A percentile compares a stretch with the other conserved stretches of the same genome.
phyloP scores from a whole-genome alignment of 306 rosid species.

The Prunus mira region DNA sequence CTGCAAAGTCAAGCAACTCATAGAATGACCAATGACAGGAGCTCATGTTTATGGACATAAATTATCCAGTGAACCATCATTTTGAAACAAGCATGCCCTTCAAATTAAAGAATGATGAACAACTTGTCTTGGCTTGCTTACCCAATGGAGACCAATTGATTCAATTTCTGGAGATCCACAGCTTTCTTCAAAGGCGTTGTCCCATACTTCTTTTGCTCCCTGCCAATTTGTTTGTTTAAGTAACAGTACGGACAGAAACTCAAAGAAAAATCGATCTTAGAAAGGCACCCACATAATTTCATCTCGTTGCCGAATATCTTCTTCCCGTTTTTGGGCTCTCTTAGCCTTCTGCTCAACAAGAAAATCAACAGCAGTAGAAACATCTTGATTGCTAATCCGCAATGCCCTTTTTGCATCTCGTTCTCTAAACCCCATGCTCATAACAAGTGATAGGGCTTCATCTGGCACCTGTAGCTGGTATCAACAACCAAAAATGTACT shows the following conservation, averaged over 20 bases:
- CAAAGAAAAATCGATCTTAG: background rate
- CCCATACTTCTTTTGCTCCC: slow-evolving; percentile 86
- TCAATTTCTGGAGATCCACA: slow-evolving; percentile 69
- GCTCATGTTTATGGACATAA: background rate
- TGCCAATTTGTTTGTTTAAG: slow-evolving; percentile 29
- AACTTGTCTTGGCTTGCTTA: slow-evolving; percentile 23
- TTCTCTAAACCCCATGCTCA: slow-evolving; percentile 82
- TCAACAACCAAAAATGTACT: slow-evolving; percentile 8
- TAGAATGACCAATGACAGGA: slow-evolving; percentile 2
- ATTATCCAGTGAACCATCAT: background rate
- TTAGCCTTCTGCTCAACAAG: slow-evolving; percentile 65
- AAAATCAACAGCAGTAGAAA: slow-evolving; percentile 74
- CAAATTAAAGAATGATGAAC: background rate
- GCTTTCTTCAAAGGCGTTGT: slow-evolving; percentile 69
- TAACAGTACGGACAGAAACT: slow-evolving; percentile 17
- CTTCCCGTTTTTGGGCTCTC: slow-evolving; percentile 52
- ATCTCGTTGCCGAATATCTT: slow-evolving; percentile 43
- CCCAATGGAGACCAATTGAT: slow-evolving; percentile 75
- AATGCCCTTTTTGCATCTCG: slow-evolving; percentile 73
- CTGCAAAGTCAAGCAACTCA: slow-evolving; percentile 37
- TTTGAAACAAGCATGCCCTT: background rate
- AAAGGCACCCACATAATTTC: slow-evolving; percentile 58
- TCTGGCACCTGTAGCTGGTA: slow-evolving; percentile 83
- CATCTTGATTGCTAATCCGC: slow-evolving; percentile 88
- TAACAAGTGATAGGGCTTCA: slow-evolving; percentile 79